Conservation (phyloP, 495 filamentous ascomycete species). For the Penicillium lagena region DNA sequence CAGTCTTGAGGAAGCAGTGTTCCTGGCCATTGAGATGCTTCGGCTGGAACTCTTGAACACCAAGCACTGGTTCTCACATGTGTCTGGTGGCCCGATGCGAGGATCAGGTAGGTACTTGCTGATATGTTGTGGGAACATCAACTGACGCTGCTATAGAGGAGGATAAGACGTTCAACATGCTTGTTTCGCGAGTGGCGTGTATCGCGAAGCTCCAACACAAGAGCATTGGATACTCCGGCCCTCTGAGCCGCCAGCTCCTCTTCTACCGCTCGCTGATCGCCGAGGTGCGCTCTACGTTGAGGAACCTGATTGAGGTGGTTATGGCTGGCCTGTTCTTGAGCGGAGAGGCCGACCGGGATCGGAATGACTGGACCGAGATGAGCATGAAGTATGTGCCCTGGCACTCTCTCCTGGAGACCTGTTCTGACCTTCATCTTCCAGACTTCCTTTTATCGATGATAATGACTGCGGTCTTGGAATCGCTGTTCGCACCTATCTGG, state of each 20-base stretch:
- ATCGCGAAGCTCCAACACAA: conserved; percentile 77
- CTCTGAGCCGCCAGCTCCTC: conserved; percentile 82
- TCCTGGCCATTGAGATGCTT: conserved; percentile 76
- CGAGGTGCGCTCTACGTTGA: conserved; percentile 66
- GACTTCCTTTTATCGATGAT: conserved; percentile 79
- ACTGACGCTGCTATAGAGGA: conserved; percentile 32
- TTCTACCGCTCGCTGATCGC: conserved; percentile 79
- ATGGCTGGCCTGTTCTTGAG: conserved; percentile 72
- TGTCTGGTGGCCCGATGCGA: conserved; percentile 53
- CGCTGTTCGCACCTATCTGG: conserved; percentile 86
- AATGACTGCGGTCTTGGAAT: conserved; percentile 83
- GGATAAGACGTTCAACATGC: conserved; percentile 63
- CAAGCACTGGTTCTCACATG: conserved; percentile 47
- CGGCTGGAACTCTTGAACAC: conserved; percentile 71
- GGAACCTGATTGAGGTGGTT: conserved; percentile 78
- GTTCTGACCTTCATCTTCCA: conserved; percentile 24
- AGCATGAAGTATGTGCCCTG: conserved; percentile 56
- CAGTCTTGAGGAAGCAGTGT: conserved; percentile 54
- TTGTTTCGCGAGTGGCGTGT: conserved; percentile 79
- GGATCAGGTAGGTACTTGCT: conserved; percentile 42
- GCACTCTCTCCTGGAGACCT: neutral
- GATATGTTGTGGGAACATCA: neutral
- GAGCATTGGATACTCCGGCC: conserved; percentile 86
- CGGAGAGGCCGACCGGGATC: conserved; percentile 65
- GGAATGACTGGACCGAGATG: conserved; percentile 63